A percentile compares a stretch with the other conserved stretches of the same genome.
These are phyloP conservation scores for Phytophthora pinifolia DNA, from an alignment of 352 stramenopile species.

Conservation along the genomic window DNA sequence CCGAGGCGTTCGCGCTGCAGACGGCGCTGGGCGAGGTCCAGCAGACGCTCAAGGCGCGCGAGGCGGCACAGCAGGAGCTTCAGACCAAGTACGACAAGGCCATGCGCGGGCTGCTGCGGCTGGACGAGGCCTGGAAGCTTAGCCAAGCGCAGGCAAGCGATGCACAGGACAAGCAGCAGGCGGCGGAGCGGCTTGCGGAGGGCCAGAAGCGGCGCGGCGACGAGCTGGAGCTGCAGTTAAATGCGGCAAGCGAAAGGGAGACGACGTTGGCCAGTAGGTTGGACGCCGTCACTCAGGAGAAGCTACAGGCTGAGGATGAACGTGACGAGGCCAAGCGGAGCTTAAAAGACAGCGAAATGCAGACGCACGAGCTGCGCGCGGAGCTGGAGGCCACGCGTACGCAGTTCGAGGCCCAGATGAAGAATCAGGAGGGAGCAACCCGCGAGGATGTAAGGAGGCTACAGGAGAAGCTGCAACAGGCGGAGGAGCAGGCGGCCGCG, in stretches of 20 bases:
- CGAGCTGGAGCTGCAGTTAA: conserved; percentile 24
- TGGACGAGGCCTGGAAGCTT: conserved; percentile 75
- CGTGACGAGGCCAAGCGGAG: conserved; percentile 20
- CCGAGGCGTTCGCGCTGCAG: conserved; percentile 73
- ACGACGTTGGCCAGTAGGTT: conserved; percentile 14
- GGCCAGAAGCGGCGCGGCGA: conserved; percentile 18
- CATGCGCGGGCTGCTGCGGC: conserved; percentile 61
- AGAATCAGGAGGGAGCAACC: conserved; percentile 26
- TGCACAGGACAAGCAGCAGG: conserved; percentile 25
- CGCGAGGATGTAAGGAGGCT: conserved; percentile 32
- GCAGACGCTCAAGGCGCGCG: conserved; percentile 36
- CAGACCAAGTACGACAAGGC: conserved; percentile 70
- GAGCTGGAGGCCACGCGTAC: conserved; percentile 31
- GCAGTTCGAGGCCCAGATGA: conserved; percentile 31
- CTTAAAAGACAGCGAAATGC: conserved; percentile 7
- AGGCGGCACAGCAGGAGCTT: conserved; percentile 44
- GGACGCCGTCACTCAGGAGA: conserved; percentile 30
- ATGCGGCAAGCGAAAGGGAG: conserved; percentile 15
- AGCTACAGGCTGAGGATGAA: conserved; percentile 38
- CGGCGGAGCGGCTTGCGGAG: conserved; percentile 7
- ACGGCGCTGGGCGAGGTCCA: conserved; percentile 56
- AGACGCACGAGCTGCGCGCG: conserved; percentile 24
- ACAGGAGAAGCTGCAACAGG: conserved; percentile 34
- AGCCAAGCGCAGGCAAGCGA: conserved; percentile 38
- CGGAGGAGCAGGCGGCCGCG: conserved; percentile 40